phyloP scores from a whole-genome alignment of 768 basidiomycete species.

The Boletus tylopilopsis region DNA sequence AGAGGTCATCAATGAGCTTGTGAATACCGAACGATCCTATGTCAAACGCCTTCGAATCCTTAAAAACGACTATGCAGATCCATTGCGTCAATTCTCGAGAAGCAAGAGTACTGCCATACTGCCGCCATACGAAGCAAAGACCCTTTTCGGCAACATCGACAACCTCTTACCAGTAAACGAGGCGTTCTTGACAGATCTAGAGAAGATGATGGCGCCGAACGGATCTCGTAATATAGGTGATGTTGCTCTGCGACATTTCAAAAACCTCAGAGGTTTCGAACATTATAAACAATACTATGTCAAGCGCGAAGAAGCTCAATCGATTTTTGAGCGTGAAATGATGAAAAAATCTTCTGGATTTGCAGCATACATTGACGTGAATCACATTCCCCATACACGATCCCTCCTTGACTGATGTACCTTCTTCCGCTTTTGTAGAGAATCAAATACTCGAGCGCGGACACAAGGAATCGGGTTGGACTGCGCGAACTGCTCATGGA shows the following conservation, averaged over 20 bases:
- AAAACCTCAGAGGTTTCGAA: slow-evolving; percentile 79
- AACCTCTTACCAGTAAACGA: slow-evolving; percentile 86
- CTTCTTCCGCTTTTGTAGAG: slow-evolving; percentile 43
- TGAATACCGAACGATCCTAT: slow-evolving; percentile 87
- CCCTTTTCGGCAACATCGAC: slow-evolving; percentile 92
- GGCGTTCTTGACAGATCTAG: slow-evolving; percentile 78
- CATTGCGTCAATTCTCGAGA: slow-evolving; percentile 79
- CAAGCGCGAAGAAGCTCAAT: slow-evolving; percentile 90
- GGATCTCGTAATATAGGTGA: slow-evolving; percentile 68
- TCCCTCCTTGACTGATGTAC: slow-evolving; percentile 7
- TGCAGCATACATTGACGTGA: slow-evolving; percentile 81
- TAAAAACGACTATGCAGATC: slow-evolving; percentile 88
- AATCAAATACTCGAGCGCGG: slow-evolving; percentile 80
- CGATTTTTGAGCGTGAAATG: slow-evolving; percentile 81
- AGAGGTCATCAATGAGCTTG: slow-evolving; percentile 80
- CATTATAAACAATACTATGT: slow-evolving; percentile 89
- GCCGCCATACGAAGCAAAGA: slow-evolving; percentile 86
- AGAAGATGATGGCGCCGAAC: slow-evolving; percentile 67
- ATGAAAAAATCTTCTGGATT: slow-evolving; percentile 80
- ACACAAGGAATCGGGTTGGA: slow-evolving; percentile 76
- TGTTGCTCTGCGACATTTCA: slow-evolving; percentile 84
- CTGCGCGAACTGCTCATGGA: slow-evolving; percentile 93
- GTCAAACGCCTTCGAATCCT: slow-evolving; percentile 78
- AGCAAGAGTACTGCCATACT: slow-evolving; percentile 86
- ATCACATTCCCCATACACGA: slow-evolving; percentile 26